A percentile compares a stretch with the other conserved stretches of the same genome.
phyloP scores from a whole-genome alignment of 805 yeast species.

The Metschnikowia reukaufii region DNA sequence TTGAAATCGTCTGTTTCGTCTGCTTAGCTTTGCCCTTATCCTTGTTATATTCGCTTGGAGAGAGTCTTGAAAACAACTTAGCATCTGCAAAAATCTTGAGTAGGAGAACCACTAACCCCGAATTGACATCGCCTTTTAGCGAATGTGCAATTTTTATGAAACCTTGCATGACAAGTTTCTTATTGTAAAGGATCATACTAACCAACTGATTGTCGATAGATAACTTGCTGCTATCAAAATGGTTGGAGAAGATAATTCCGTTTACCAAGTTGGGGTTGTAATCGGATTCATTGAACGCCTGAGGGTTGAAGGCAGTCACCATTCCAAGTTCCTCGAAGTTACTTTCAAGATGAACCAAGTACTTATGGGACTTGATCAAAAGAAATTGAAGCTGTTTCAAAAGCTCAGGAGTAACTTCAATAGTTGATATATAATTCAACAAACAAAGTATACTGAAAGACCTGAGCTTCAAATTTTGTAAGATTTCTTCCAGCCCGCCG shows the following conservation, averaged over 20 bases:
- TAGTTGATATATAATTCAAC: slow-evolving; percentile 38
- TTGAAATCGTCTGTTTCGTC: slow-evolving; percentile 8
- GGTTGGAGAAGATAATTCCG: slow-evolving; percentile 31
- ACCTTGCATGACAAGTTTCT: slow-evolving; percentile 38
- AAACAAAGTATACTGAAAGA: slow-evolving; percentile 41
- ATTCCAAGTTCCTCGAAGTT: slow-evolving; percentile 32
- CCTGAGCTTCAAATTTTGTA: slow-evolving; percentile 37
- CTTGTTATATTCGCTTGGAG: slow-evolving; percentile 9
- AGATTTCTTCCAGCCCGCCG: slow-evolving; percentile 27
- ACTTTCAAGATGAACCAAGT: slow-evolving; percentile 40
- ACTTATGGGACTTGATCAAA: slow-evolving; percentile 41
- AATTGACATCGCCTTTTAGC: slow-evolving; percentile 40
- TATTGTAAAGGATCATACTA: slow-evolving; percentile 36
- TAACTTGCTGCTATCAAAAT: slow-evolving; percentile 20
- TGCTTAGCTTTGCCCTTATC: slow-evolving; percentile 25
- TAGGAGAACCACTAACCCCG: slow-evolving; percentile 42
- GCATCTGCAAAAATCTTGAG: slow-evolving; percentile 39
- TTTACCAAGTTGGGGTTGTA: slow-evolving; percentile 31
- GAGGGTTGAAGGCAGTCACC: slow-evolving; percentile 32
- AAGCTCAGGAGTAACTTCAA: slow-evolving; percentile 40
- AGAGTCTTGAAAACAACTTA: slow-evolving; percentile 27
- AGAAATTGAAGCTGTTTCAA: slow-evolving; percentile 42
- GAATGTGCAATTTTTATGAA: slow-evolving; percentile 33
- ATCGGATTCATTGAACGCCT: slow-evolving; percentile 29
- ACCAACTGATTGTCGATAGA: slow-evolving; percentile 28